Evolutionary conservation across 176 grass and related monocot genomes (phyloP).

Genomic region (Leersia perrieri): DNA sequence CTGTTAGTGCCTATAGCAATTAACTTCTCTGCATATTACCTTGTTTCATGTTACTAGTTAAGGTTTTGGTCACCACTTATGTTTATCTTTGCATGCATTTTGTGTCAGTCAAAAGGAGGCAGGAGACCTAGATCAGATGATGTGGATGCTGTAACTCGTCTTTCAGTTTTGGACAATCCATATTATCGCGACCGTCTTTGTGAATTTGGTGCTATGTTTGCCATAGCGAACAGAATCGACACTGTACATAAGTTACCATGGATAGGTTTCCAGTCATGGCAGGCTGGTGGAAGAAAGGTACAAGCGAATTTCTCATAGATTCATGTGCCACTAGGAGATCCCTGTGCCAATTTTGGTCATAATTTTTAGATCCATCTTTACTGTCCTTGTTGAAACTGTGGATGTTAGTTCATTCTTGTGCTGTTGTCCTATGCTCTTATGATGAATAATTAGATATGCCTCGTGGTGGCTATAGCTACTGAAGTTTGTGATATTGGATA

Average conservation of each 20-base stretch:
- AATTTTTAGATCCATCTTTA: slow-evolving; percentile 4
- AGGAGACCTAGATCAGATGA: slow-evolving; percentile 83
- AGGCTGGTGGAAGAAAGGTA: slow-evolving; percentile 77
- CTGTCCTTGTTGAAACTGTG: not conserved
- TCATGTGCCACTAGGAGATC: not conserved
- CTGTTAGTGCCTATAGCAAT: too few species aligned
- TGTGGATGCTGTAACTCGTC: slow-evolving; percentile 76
- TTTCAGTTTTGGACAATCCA: slow-evolving; percentile 68
- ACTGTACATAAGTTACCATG: slow-evolving; percentile 90
- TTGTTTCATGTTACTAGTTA: slow-evolving; percentile 17
- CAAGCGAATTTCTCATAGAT: slow-evolving; percentile 2
- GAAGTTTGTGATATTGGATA: not conserved
- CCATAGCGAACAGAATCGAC: slow-evolving; percentile 81
- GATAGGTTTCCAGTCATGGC: slow-evolving; percentile 99
- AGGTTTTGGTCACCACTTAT: slow-evolving; percentile 6
- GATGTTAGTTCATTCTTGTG: not conserved
- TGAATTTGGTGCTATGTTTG: slow-evolving; percentile 88
- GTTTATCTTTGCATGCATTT: slow-evolving; percentile 31
- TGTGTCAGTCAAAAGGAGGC: slow-evolving; percentile 72
- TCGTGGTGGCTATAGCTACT: not conserved
- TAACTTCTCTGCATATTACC: not conserved
- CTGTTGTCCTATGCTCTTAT: slow-evolving; percentile 13
- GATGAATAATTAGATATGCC: not conserved
- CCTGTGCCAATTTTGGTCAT: slow-evolving; percentile 13
- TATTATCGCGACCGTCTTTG: slow-evolving; percentile 78